A percentile compares a stretch with the other conserved stretches of the same genome.
Conservation (phyloP, 129 eudicot genomes). For the Sambucus nigra region DNA sequence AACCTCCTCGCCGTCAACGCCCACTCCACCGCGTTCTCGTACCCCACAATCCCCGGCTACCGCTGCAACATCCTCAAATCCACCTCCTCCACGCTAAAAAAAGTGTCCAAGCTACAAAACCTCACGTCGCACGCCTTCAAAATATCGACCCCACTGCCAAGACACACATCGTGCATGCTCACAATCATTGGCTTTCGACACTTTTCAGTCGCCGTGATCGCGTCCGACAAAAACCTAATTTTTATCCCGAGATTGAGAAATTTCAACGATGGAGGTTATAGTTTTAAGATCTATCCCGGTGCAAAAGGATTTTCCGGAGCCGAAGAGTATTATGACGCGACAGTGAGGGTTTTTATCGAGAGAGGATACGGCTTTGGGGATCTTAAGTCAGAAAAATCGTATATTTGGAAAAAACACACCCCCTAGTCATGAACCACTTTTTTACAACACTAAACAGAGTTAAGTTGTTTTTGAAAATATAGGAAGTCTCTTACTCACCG, state of each 20-base stretch:
- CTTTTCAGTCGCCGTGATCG: slow-evolving; percentile 54
- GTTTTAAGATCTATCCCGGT: slow-evolving; percentile 68
- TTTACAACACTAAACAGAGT: no score
- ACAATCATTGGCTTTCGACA: slow-evolving; percentile 91
- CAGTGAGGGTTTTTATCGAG: slow-evolving; percentile 62
- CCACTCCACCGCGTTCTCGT: slow-evolving; percentile 76
- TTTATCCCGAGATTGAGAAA: slow-evolving; percentile 6
- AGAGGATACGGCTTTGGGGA: slow-evolving; percentile 58
- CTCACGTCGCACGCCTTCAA: slow-evolving; percentile 77
- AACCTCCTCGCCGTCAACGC: slow-evolving; percentile 64
- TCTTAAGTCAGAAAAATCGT: no score
- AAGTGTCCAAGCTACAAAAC: slow-evolving; percentile 45
- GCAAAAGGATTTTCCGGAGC: slow-evolving; percentile 58
- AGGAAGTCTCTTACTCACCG: no score
- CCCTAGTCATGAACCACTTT: no score
- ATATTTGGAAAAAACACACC: no score
- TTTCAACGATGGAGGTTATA: slow-evolving; percentile 4
- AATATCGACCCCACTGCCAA: slow-evolving; percentile 75
- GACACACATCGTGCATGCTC: slow-evolving; percentile 59
- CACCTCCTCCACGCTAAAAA: slow-evolving; percentile 84
- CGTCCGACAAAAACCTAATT: slow-evolving; percentile 44
- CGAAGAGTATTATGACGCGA: slow-evolving; percentile 57
- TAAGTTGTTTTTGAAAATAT: no score
- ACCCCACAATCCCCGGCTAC: slow-evolving; percentile 73
- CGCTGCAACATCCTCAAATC: slow-evolving; percentile 87